A percentile compares a stretch with the other conserved stretches of the same genome.
These are phyloP conservation scores for Fragaria nilgerrensis DNA, from an alignment of 306 rosid species.

Conservation along the genomic window DNA sequence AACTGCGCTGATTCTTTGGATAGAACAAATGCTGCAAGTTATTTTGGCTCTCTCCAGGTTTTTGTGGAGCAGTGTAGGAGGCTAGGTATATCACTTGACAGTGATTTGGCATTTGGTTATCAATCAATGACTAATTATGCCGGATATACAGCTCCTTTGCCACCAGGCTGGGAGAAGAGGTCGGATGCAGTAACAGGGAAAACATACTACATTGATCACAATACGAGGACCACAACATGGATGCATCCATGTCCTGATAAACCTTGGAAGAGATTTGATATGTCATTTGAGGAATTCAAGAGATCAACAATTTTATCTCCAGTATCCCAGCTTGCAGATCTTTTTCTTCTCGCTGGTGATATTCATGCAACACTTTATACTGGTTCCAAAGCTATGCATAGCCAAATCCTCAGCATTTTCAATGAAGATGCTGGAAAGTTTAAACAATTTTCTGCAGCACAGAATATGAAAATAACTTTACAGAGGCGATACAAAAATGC, in stretches of 20 bases:
- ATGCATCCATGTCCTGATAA: conserved; percentile 96
- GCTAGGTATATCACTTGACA: conserved; percentile 88
- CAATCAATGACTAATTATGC: conserved; percentile 58
- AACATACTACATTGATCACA: conserved; percentile 84
- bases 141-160: conserved; percentile 89
- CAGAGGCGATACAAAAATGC: conserved; percentile 97
- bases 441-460: conserved; percentile 94
- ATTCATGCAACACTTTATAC: conserved; percentile 97
- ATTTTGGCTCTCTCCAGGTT: conserved; percentile 90
- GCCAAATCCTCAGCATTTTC: conserved; percentile 97
- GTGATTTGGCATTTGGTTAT: conserved; percentile 64
- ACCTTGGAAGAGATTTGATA: conserved; percentile 99
- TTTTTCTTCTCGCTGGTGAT: conserved; percentile 97
- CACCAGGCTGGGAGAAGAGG: conserved; percentile 99
- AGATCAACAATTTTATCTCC: conserved; percentile 90
- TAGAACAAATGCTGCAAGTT: conserved; percentile 99
- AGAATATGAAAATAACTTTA: conserved; percentile 90
- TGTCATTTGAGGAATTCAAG: conserved; percentile 93
- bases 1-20: conserved; percentile 99
- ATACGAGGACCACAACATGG: conserved; percentile 98
- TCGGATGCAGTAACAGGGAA: conserved; percentile 93
- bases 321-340: conserved; percentile 83
- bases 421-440: conserved; percentile 89
- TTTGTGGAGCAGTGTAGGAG: conserved; percentile 98
- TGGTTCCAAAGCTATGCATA: conserved; percentile 98